Base-by-base conservation (phyloP, 192 early-diverging fungal species). In the Dissophora globulifera region DNA sequence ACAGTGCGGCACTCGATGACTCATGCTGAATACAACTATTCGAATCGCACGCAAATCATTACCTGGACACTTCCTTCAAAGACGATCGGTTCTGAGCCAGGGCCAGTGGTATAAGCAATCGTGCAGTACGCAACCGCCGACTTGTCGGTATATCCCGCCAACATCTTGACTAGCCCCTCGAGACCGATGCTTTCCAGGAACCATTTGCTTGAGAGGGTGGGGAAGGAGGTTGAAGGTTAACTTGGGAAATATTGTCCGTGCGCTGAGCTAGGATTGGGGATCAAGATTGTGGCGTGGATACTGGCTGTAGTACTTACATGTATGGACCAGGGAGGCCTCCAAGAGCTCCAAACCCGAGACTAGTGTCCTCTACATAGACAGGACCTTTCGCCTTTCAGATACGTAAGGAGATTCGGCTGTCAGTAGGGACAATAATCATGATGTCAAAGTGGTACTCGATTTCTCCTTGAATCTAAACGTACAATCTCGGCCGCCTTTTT, bases 311-410 rank as follows among this genome's bases (percentile, higher is more conserved):
- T 46, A 33, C 70, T 55, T 72, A 85, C 86, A 88, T 94, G 69
- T 95, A 95, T 3, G 96, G 93, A 7, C 96, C 96, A 15, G 96
- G 95, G 40, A 98, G 88, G 9, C 92, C 92, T 59, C 95, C 92
- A 79, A 99, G 82, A 8, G 95, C 94, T 63, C 93, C 95, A 84
- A 98, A 99, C 69, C 94, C 94, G 41, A 99, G 87, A 30, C 87
- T 88, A 9, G 96, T 98, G 83, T 99, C 97, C 80, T 99, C 97
- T 38, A 92, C 93, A 49, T 98, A 89, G 46, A 91, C 91, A 33
- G 93, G 91, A 16, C 89, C 86, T 33, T 88, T 81, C 23, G 92
- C 66, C 84, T 85, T n/a, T 69, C 32, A 65, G n/a, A 50, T 4
- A 56, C 6, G 9, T 0, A 40, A 2, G n/a, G n/a, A n/a, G n/a